A percentile compares a stretch with the other conserved stretches of the same genome.
These are phyloP conservation scores for Sonneratia alba DNA, from an alignment of 345 rosid species.

Conservation along the genomic window DNA sequence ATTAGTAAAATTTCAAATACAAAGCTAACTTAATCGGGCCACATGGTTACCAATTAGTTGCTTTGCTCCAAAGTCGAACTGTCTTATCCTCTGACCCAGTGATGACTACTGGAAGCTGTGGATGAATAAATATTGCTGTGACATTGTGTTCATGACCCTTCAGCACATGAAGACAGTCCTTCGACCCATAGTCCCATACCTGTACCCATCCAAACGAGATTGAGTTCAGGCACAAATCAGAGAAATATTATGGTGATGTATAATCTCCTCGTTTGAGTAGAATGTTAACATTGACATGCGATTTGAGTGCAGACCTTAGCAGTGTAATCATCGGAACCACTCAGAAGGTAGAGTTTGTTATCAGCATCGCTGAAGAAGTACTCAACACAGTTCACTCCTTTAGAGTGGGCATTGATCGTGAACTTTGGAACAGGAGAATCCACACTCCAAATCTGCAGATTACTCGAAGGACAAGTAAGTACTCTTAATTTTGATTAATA, in stretches of 20 bases:
- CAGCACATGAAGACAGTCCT: slow-evolving; percentile 38
- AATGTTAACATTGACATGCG: background rate
- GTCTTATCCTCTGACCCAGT: slow-evolving; percentile 53
- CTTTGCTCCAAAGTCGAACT: slow-evolving; percentile 44
- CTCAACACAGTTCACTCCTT: slow-evolving; percentile 25
- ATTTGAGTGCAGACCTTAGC: slow-evolving; percentile 14
- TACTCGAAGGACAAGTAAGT: background rate
- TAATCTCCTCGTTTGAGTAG: background rate
- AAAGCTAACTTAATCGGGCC: background rate
- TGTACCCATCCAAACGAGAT: slow-evolving; percentile 6
- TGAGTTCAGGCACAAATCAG: too few relatives aligned
- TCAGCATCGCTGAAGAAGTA: slow-evolving; percentile 4
- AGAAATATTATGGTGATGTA: background rate
- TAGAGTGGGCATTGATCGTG: slow-evolving; percentile 15
- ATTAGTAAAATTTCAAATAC: background rate
- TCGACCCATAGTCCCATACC: slow-evolving; percentile 52
- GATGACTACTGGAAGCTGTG: slow-evolving; percentile 42
- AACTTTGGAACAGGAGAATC: slow-evolving; percentile 14
- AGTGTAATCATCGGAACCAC: slow-evolving; percentile 30
- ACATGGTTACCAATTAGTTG: slow-evolving; percentile 24
- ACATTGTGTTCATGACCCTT: slow-evolving; percentile 49
- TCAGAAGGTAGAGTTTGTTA: slow-evolving; percentile 11
- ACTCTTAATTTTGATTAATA: background rate
- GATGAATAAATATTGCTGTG: slow-evolving; percentile 45
- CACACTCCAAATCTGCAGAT: slow-evolving; percentile 28